Base-by-base conservation (phyloP, 495 filamentous ascomycete genomes). In the Hypoxylon trugodes region DNA sequence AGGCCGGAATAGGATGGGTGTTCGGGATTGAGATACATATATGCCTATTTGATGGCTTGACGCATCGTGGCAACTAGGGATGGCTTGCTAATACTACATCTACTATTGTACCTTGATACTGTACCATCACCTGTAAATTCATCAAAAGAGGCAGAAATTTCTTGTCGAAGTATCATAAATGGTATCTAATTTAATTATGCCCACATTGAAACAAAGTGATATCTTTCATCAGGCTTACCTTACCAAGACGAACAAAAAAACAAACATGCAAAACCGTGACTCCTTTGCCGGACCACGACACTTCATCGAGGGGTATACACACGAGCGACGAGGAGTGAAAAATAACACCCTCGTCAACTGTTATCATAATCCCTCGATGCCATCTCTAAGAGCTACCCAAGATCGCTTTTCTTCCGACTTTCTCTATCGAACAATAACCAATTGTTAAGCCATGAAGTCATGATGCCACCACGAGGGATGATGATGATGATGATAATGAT, bases 391-490 rank as follows among this genome's bases (percentile, higher is more conserved):
- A 65, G 28, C 55, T 54, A 48, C 53, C 37, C 42, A 32, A 38
- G 36, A 33, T 35, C 57, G 37, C 43, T 57, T 61, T 67, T 52
- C 52, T 58, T 67, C 40, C 64, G 32, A 35, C 52, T 53, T 26
- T 52, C 42, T 62, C 58, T 67, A 67, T 59, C 58, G 19, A 61
- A 60, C 49, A 60, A n/a, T n/a, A n/a, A 50, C 49, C 50, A 56
- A 22, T 47, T 61, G 52, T n/a, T 52, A 42, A 59, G 64, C 64
- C 64, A 52, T 66, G 30, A 66, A 66, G 41, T 61, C 56, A 61
- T 66, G 38, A 65, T 58, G 47, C 25, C n/a, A n/a, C n/a, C n/a
- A n/a, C n/a, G n/a, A n/a, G n/a, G 50, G 45, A 33, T 30, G 28
- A 30, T 30, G 28, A 21, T 33, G 45, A 7, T 48, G 13, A 15